Conservation (phyloP, 2,329 filamentous ascomycete species). For the Scytalidium lignicola region DNA sequence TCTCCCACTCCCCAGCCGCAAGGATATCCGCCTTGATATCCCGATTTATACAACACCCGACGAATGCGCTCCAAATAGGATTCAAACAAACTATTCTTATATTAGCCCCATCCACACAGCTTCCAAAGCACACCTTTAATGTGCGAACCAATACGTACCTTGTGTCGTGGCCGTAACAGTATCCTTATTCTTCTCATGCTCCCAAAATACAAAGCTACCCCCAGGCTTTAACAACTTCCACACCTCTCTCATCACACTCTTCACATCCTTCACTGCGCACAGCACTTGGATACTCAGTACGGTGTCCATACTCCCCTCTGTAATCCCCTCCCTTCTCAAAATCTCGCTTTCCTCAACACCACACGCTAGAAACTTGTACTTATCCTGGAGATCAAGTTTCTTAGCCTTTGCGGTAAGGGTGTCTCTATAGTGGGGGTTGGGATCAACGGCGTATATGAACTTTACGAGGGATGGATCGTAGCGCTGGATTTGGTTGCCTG, state of each 20-base stretch:
- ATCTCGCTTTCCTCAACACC: slow-evolving; percentile 35
- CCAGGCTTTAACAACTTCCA: slow-evolving; percentile 39
- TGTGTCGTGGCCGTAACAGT: slow-evolving; percentile 25
- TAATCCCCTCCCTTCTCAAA: slow-evolving; percentile 32
- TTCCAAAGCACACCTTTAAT: neutral
- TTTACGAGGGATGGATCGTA: slow-evolving; percentile 29
- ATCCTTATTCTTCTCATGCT: slow-evolving; percentile 31
- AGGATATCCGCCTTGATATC: slow-evolving; percentile 25
- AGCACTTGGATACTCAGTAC: slow-evolving; percentile 39
- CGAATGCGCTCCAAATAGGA: slow-evolving; percentile 26
- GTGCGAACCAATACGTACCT: slow-evolving; percentile 17
- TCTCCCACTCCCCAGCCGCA: slow-evolving; percentile 28
- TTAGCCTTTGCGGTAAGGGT: slow-evolving; percentile 27
- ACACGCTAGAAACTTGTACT: slow-evolving; percentile 33
- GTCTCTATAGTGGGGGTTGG: slow-evolving; percentile 30
- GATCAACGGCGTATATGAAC: slow-evolving; percentile 36
- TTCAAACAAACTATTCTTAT: slow-evolving; percentile 23
- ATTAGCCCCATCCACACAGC: slow-evolving; percentile 5
- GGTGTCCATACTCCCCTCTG: slow-evolving; percentile 32
- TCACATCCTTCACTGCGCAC: slow-evolving; percentile 32
- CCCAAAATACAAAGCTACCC: slow-evolving; percentile 42
- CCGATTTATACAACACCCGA: slow-evolving; percentile 26
- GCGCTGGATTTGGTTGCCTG: slow-evolving; percentile 37
- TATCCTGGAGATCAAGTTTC: slow-evolving; percentile 27
- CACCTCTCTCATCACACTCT: slow-evolving; percentile 27